Evolutionary conservation across 1,284 basidiomycete genomes (phyloP), one percentile per base, ranked within the genome.

Genomic region (Cryptococcus sp.): DNA sequence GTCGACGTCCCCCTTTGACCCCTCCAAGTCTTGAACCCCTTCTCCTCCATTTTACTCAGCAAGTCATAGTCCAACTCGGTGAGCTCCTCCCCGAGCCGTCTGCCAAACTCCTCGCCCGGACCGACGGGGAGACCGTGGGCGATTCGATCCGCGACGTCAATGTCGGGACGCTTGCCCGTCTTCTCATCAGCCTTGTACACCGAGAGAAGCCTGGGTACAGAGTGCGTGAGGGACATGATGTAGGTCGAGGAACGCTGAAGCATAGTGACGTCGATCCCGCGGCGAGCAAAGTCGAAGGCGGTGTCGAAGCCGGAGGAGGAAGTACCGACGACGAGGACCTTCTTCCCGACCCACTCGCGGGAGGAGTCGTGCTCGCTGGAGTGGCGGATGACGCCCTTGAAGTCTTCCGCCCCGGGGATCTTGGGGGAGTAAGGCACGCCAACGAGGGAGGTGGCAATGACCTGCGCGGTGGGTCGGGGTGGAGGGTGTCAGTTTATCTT

Each of bases 181-280:
- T 44, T 18, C 50, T 72, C 67, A 52, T 78, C 70, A 20, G 78
- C n/a, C n/a, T n/a, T n/a, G n/a, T n/a, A n/a, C n/a, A n/a, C n/a
- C n/a, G n/a, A n/a, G 49, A 46, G 5, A 46, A 20, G 80, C 76
- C 15, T 73, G 71, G 52, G 72, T n/a, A n/a, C n/a, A 85, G 20
- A 82, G 60, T 38, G 78, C 80, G 59, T 60, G 42, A 71, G 57
- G 11, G 60, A 64, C 81, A 87, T 84, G 62, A 87, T 73, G 68
- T 85, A 85, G 3, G 83, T 86, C 2, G 82, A 79, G 35, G 79
- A 79, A 38, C 86, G 79, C 69, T 87, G 86, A 59, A 82, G 81
- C 70, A 86, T 80, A 3, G 84, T 85, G 2, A 85, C 80, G 74
- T 81, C 80, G 20, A 81, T 72, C 28, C 78, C 80, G 53, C 80